These are phyloP conservation scores for Przewalskia tangutica DNA, from an alignment of 257 asterid species.

Conservation along the genomic window DNA sequence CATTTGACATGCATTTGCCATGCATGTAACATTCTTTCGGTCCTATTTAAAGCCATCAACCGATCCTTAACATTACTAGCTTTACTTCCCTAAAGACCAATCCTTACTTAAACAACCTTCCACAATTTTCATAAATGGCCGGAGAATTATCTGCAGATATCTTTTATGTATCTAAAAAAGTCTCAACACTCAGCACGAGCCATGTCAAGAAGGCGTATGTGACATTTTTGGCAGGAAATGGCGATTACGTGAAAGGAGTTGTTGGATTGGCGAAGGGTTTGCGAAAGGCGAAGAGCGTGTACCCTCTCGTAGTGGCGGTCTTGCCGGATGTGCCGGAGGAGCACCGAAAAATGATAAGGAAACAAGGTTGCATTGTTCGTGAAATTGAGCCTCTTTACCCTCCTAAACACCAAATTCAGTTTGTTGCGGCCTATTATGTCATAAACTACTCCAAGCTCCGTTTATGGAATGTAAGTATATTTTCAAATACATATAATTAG, in stretches of 20 bases:
- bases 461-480: neutral
- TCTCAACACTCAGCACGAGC: neutral
- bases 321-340: constrained; percentile 3
- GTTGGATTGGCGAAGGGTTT: constrained; percentile 5
- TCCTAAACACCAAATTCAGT: neutral
- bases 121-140: too few relatives aligned
- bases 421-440: constrained; percentile 1
- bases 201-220: neutral
- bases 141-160: too few relatives aligned
- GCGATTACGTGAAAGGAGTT: neutral
- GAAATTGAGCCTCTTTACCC: constrained; percentile 1
- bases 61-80: too few relatives aligned
- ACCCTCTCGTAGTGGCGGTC: constrained; percentile 2
- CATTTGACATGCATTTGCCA: too few relatives aligned
- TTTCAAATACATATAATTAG: too few relatives aligned
- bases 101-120: too few relatives aligned
- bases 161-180: too few relatives aligned
- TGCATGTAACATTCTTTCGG: too few relatives aligned
- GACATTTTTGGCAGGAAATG: neutral
- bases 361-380: neutral
- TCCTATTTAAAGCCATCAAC: too few relatives aligned
- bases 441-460: constrained; percentile 3
- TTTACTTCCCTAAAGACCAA: too few relatives aligned
- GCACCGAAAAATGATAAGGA: neutral
- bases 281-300: neutral